phyloP scores from a whole-genome alignment of 768 basidiomycete genomes.

The Trametes cingulata region DNA sequence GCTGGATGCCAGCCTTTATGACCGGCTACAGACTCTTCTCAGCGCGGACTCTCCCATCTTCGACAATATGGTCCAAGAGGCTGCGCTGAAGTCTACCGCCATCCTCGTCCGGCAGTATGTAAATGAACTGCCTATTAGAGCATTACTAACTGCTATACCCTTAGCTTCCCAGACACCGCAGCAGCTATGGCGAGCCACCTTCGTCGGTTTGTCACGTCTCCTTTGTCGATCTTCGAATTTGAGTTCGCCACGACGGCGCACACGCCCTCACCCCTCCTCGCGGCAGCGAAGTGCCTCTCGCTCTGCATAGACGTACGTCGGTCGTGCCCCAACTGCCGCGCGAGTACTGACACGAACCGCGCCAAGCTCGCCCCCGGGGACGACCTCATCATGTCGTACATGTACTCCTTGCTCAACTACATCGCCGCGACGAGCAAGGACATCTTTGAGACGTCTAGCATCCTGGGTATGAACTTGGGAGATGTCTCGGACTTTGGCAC shows the following conservation, averaged over 20 bases:
- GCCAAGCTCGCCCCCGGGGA: conserved; percentile 78
- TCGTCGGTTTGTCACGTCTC: conserved; percentile 85
- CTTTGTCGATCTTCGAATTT: conserved; percentile 85
- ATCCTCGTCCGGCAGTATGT: conserved; percentile 81
- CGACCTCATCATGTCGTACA: conserved; percentile 89
- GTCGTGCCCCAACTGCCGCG: not conserved
- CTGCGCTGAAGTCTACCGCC: conserved; percentile 83
- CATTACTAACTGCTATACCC: not conserved
- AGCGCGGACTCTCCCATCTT: conserved; percentile 80
- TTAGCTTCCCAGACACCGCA: conserved; percentile 82
- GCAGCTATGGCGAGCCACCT: conserved; percentile 73
- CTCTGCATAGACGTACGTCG: conserved; percentile 76
- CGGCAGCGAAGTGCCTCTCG: conserved; percentile 89
- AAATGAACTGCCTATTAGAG: not conserved
- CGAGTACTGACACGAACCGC: conserved; percentile 8
- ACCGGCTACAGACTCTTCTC: conserved; percentile 69
- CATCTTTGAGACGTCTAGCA: conserved; percentile 52
- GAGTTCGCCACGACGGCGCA: conserved; percentile 74
- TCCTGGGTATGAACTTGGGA: conserved; percentile 35
- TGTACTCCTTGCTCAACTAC: conserved; percentile 95
- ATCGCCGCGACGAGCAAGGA: conserved; percentile 85
- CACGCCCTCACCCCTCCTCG: conserved; percentile 74
- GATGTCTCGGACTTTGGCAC: conserved; percentile 48
- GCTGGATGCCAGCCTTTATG: conserved; percentile 68
- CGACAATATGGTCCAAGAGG: conserved; percentile 85